A percentile compares a stretch with the other conserved stretches of the same genome.
phyloP scores from a whole-genome alignment of 306 rosid species.

The Hippophae gyantsensis region DNA sequence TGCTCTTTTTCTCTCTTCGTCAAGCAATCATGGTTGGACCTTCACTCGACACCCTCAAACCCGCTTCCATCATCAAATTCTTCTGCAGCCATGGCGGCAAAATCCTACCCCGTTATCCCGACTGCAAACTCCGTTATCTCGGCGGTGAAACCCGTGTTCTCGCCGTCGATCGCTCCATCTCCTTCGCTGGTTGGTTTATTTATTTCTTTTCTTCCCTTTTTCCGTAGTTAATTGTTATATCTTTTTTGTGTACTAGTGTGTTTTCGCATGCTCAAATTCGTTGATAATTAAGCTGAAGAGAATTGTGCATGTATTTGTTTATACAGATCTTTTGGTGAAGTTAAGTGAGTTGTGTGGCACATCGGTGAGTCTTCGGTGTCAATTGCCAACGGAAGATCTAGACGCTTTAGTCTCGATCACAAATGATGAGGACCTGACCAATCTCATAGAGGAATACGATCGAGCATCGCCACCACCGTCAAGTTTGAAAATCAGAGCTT shows the following conservation, averaged over 20 bases:
- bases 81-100: slow-evolving; percentile 90
- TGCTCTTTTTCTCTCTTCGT: neutral
- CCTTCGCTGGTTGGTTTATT: slow-evolving; percentile 61
- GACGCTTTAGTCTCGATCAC: slow-evolving; percentile 86
- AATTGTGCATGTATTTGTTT: slow-evolving; percentile 16
- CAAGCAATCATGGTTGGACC: slow-evolving; percentile 38
- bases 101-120: slow-evolving; percentile 88
- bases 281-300: neutral
- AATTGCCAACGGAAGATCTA: slow-evolving; percentile 78
- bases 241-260: neutral
- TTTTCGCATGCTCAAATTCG: neutral
- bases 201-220: neutral
- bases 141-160: slow-evolving; percentile 93
- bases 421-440: slow-evolving; percentile 75
- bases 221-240: no score
- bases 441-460: slow-evolving; percentile 81
- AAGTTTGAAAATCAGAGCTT: slow-evolving; percentile 65
- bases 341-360: slow-evolving; percentile 57
- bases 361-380: slow-evolving; percentile 73
- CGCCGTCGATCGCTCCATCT: slow-evolving; percentile 55
- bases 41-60: slow-evolving; percentile 11
- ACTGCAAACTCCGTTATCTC: slow-evolving; percentile 80
- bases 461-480: slow-evolving; percentile 31
- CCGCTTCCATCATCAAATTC: slow-evolving; percentile 50
- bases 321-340: slow-evolving; percentile 66